Percentiles rank a stretch among this genome's conserved stretches.
Conservation (phyloP, 768 basidiomycete genomes). For the Lyophyllum shimeji region DNA sequence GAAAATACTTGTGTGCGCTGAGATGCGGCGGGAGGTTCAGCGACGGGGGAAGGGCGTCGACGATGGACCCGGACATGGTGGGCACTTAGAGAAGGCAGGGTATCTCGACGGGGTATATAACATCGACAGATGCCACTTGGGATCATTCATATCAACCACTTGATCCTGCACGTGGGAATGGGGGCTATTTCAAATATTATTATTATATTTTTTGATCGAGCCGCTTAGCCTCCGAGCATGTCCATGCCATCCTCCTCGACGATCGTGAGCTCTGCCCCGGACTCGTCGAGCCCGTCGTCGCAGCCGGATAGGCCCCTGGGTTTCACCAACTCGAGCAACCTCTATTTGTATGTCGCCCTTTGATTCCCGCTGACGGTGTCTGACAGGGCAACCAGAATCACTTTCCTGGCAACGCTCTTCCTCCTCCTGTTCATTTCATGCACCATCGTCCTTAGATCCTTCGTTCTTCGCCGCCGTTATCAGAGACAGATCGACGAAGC, state of each 20-base stretch:
- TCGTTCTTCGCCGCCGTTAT: conserved; percentile 57
- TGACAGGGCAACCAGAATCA: conserved; percentile 44
- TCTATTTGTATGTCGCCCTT: conserved; percentile 39
- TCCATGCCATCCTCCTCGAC: conserved; percentile 14
- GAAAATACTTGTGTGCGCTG: conserved; percentile 85
- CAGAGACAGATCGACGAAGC: conserved; percentile 53
- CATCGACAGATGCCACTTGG: background rate
- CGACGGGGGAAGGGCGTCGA: conserved; percentile 53
- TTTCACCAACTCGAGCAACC: conserved; percentile 32
- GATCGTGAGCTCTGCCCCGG: conserved; percentile 3
- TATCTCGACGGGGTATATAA: conserved; percentile 7
- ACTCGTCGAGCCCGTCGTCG: conserved; percentile 14
- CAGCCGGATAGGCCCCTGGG: conserved; percentile 3
- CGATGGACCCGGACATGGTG: conserved; percentile 28
- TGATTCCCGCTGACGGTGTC: background rate
- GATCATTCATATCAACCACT: conserved; percentile 1
- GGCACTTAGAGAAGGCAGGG: conserved; percentile 11
- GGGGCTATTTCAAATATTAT: background rate
- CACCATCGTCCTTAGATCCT: conserved; percentile 63
- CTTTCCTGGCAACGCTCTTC: conserved; percentile 71
- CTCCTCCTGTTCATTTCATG: conserved; percentile 65
- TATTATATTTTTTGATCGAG: background rate
- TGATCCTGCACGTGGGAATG: conserved; percentile 6
- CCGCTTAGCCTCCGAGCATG: conserved; percentile 15
- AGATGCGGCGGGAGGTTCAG: conserved; percentile 78